Evolutionary conservation across 495 filamentous ascomycete genomes (phyloP).

Genomic region (Neurospora sp.): DNA sequence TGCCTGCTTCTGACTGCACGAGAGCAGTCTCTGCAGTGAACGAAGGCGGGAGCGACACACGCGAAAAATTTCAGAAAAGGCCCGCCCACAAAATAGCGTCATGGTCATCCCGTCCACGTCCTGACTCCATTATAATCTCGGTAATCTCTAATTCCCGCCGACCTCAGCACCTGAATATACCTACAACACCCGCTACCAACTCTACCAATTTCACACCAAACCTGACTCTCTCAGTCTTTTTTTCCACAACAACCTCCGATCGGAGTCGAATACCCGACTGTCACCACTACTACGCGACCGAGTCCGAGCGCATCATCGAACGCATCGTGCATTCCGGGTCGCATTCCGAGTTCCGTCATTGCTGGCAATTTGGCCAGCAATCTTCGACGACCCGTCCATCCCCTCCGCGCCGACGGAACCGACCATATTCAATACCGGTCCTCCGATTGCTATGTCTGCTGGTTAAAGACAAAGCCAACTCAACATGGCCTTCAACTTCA

Average conservation of each 20-base stretch:
- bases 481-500: conserved; percentile 99
- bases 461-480: conserved; percentile 25
- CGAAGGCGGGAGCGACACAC: not conserved
- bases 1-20: not conserved
- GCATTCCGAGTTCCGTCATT: not conserved
- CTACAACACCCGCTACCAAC: not conserved
- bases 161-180: not conserved
- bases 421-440: not conserved
- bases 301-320: not conserved
- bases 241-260: not conserved
- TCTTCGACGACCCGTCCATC: not conserved
- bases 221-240: not conserved
- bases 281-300: not conserved
- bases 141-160: not conserved
- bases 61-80: not conserved
- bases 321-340: not conserved
- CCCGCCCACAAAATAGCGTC: not conserved
- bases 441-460: conserved; percentile 19
- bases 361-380: not conserved
- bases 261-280: not conserved
- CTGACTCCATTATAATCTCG: not conserved
- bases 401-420: not conserved
- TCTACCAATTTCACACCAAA: not conserved
- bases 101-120: not conserved
- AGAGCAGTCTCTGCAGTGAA: not conserved